Evolutionary conservation across 331 rosid species (phyloP).

Genomic region (Erythrophleum ivorense): DNA sequence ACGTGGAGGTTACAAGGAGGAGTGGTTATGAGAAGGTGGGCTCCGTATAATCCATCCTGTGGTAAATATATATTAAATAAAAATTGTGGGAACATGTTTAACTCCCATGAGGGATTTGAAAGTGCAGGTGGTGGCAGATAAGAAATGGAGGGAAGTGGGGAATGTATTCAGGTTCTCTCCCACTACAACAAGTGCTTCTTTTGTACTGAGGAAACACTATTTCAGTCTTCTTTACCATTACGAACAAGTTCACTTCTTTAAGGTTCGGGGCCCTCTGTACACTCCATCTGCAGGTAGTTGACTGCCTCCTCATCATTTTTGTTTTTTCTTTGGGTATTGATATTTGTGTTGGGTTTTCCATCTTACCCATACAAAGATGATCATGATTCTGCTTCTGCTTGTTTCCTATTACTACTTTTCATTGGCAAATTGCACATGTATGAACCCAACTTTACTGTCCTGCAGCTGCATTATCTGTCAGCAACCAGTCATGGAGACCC

Average conservation of each 20-base stretch:
- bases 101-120: background rate
- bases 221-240: constrained; percentile 79
- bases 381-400: background rate
- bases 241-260: constrained; percentile 85
- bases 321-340: background rate
- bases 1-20: constrained; percentile 83
- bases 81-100: constrained; percentile 2
- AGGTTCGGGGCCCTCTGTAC: constrained; percentile 64
- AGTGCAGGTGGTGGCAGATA: constrained; percentile 83
- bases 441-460: background rate
- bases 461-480: constrained; percentile 60
- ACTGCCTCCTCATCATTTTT: background rate
- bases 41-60: background rate
- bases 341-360: background rate
- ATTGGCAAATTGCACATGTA: background rate
- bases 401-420: background rate
- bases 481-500: constrained; percentile 60
- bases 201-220: constrained; percentile 86
- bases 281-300: constrained; percentile 61
- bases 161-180: constrained; percentile 78
- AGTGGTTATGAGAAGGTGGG: constrained; percentile 89
- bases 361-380: background rate
- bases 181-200: constrained; percentile 93
- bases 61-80: background rate
- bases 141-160: constrained; percentile 99